These are phyloP conservation scores for Adansonia madagascariensis DNA, from an alignment of 441 rosid species.

Conservation along the genomic window DNA sequence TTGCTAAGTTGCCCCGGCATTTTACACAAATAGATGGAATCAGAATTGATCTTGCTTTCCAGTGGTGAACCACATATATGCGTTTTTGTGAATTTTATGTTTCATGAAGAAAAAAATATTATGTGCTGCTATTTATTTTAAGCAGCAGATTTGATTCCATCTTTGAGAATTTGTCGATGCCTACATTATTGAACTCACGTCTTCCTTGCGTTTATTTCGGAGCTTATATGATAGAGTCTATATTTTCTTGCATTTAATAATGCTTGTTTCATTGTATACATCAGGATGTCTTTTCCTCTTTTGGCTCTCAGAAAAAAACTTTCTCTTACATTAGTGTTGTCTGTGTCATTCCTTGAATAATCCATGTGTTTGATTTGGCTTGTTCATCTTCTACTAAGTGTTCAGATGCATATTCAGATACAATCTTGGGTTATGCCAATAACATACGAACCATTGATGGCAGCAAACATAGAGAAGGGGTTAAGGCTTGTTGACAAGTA, in stretches of 20 bases:
- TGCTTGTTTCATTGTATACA: neutral
- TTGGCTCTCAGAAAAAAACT: too few relatives aligned
- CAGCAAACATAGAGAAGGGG: slow-evolving; percentile 93
- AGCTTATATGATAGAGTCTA: neutral
- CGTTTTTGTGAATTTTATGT: neutral
- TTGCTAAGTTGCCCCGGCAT: too few relatives aligned
- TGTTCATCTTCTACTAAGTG: slow-evolving; percentile 59
- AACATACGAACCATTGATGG: slow-evolving; percentile 94
- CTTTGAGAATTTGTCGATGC: neutral
- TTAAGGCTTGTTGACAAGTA: slow-evolving; percentile 85
- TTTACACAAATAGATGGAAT: slow-evolving; percentile 58
- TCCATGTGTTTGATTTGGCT: slow-evolving; percentile 20
- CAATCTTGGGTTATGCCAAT: slow-evolving; percentile 88
- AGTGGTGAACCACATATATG: slow-evolving; percentile 61
- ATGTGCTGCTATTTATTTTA: neutral
- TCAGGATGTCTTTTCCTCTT: neutral
- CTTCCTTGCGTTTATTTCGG: neutral
- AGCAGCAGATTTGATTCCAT: neutral
- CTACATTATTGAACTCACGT: neutral
- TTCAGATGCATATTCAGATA: slow-evolving; percentile 94
- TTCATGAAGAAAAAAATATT: neutral
- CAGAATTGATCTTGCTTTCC: slow-evolving; percentile 76
- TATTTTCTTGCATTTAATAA: neutral
- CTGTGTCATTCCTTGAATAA: neutral
- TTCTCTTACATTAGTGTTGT: neutral